These are phyloP conservation scores for Boletus speciosus DNA, from an alignment of 768 basidiomycete species.

Conservation along the genomic window DNA sequence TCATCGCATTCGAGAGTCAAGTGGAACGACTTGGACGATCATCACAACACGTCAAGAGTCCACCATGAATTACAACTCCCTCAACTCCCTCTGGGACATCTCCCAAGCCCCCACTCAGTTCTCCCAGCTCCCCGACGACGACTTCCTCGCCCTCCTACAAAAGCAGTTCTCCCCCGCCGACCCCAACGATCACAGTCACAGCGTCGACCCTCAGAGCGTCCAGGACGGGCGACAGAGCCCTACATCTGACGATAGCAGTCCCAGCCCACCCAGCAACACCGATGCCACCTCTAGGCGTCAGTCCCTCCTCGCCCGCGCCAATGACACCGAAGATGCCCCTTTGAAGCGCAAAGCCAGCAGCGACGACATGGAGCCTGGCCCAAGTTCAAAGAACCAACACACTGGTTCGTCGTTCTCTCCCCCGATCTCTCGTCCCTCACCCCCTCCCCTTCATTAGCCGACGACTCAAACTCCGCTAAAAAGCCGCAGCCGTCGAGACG, in stretches of 20 bases:
- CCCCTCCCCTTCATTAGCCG: slow-evolving; percentile 8
- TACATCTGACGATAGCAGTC: slow-evolving; percentile 73
- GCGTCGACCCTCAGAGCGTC: slow-evolving; percentile 60
- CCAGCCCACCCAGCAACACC: slow-evolving; percentile 61
- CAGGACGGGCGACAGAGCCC: slow-evolving; percentile 38
- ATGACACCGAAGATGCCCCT: slow-evolving; percentile 43
- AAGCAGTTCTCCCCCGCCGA: slow-evolving; percentile 59
- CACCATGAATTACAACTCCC: slow-evolving; percentile 36
- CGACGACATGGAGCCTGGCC: slow-evolving; percentile 60
- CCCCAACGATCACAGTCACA: slow-evolving; percentile 39
- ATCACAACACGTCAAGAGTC: slow-evolving; percentile 6
- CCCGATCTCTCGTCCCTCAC: slow-evolving; percentile 1
- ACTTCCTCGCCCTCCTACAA: slow-evolving; percentile 72
- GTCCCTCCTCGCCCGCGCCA: slow-evolving; percentile 22
- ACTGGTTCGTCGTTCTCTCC: slow-evolving; percentile 42
- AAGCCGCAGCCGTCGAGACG: slow-evolving; percentile 32
- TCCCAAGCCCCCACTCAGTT: slow-evolving; percentile 51
- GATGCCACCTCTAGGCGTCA: slow-evolving; percentile 25
- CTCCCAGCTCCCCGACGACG: slow-evolving; percentile 67
- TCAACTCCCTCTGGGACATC: slow-evolving; percentile 65
- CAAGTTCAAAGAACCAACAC: slow-evolving; percentile 64
- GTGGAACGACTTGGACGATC: neutral
- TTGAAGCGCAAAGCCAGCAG: slow-evolving; percentile 78
- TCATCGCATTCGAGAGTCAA: neutral
- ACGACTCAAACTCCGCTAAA: slow-evolving; percentile 24